These are phyloP conservation scores for Cercospora brassicicola DNA, from an alignment of 2,329 filamentous ascomycete species.

Conservation along the genomic window DNA sequence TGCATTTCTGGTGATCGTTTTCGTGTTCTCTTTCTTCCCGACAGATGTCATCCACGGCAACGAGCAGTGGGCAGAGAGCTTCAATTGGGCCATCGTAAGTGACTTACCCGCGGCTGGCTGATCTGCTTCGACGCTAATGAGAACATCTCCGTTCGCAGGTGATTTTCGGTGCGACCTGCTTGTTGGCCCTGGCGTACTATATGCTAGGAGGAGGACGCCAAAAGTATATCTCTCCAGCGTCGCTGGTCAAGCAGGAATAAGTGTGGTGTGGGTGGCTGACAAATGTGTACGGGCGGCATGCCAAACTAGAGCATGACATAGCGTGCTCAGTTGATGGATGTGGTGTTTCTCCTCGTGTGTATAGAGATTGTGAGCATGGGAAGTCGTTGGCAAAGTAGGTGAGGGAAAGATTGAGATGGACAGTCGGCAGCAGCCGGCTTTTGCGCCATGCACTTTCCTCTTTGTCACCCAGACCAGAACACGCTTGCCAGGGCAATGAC, in stretches of 20 bases:
- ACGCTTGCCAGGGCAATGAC: neutral
- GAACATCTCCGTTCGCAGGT: neutral
- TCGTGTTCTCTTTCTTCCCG: slow-evolving; percentile 41
- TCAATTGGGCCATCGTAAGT: slow-evolving; percentile 40
- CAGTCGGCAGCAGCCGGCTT: neutral
- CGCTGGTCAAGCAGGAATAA: slow-evolving; percentile 35
- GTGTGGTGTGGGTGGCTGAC: neutral
- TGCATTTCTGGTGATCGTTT: slow-evolving; percentile 34
- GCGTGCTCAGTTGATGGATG: neutral
- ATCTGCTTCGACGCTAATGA: neutral
- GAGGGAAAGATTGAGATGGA: neutral
- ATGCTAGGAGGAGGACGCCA: slow-evolving; percentile 30
- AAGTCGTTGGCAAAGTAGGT: neutral
- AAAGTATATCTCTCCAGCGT: slow-evolving; percentile 37
- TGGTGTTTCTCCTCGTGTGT: neutral
- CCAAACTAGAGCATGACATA: neutral
- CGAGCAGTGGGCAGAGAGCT: slow-evolving; percentile 29
- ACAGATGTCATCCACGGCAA: slow-evolving; percentile 25
- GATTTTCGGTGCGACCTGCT: slow-evolving; percentile 14
- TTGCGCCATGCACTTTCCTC: neutral
- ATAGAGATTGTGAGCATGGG: neutral
- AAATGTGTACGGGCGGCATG: neutral
- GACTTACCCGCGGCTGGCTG: slow-evolving; percentile 13
- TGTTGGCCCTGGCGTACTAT: slow-evolving; percentile 31
- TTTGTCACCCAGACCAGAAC: neutral